phyloP scores from a whole-genome alignment of 176 grass and related monocot genomes.

The Ampelocalamus luodianensis region DNA sequence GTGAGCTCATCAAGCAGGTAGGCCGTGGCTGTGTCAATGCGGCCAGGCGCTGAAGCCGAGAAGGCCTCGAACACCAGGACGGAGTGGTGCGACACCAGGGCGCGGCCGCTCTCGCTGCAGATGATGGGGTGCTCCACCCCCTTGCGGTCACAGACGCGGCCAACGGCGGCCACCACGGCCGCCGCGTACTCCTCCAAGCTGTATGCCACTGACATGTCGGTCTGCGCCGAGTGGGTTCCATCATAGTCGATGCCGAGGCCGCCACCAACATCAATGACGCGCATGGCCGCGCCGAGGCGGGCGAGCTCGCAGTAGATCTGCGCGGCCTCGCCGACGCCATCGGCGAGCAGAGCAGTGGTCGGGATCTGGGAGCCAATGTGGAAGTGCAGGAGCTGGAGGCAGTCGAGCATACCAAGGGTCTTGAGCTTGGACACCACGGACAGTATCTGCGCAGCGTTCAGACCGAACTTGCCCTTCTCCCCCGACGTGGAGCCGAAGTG shows the following conservation, averaged over 20 bases:
- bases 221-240: slow-evolving; percentile 69
- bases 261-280: slow-evolving; percentile 82
- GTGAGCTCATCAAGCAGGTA: slow-evolving; percentile 73
- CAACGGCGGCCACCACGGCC: slow-evolving; percentile 70
- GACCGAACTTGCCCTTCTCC: slow-evolving; percentile 95
- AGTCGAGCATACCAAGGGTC: slow-evolving; percentile 76
- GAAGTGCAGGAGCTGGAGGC: slow-evolving; percentile 96
- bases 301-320: slow-evolving; percentile 95
- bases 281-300: slow-evolving; percentile 77
- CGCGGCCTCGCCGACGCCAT: slow-evolving; percentile 85
- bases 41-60: slow-evolving; percentile 46
- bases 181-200: slow-evolving; percentile 85
- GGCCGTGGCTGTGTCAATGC: slow-evolving; percentile 41
- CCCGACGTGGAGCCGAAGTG: slow-evolving; percentile 94
- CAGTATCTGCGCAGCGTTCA: slow-evolving; percentile 74
- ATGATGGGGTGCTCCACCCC: slow-evolving; percentile 70
- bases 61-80: slow-evolving; percentile 93
- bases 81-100: slow-evolving; percentile 93
- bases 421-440: slow-evolving; percentile 74
- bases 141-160: slow-evolving; percentile 78
- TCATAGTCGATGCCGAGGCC: slow-evolving; percentile 95
- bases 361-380: slow-evolving; percentile 99
- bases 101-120: slow-evolving; percentile 94
- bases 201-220: slow-evolving; percentile 90
- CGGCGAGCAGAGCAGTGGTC: slow-evolving; percentile 68